Evolutionary conservation across 176 grass and related monocot species (phyloP).

Genomic region (Pontederia crassipes): DNA sequence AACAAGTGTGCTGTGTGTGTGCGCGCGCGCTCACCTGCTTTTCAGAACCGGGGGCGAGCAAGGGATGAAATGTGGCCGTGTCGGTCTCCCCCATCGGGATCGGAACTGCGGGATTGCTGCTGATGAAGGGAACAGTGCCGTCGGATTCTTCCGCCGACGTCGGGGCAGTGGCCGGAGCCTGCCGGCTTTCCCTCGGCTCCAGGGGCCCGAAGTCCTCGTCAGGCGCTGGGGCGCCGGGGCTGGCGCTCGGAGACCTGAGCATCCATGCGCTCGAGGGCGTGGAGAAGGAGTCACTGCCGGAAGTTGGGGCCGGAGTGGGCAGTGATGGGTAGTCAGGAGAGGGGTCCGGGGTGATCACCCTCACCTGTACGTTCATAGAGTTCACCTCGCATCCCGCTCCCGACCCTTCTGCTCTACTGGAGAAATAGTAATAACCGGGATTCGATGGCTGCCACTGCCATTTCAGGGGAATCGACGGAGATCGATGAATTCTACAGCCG

Average conservation of each 20-base stretch:
- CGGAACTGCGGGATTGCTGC: constrained; percentile 73
- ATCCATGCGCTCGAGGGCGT: neutral
- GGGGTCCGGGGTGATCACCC: neutral
- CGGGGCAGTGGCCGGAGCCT: constrained; percentile 20
- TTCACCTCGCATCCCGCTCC: neutral
- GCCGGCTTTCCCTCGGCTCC: constrained; percentile 1
- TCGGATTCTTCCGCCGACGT: constrained; percentile 12
- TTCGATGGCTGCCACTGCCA: constrained; percentile 1
- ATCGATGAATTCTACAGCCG: too few relatives aligned
- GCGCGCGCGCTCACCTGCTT: constrained; percentile 26
- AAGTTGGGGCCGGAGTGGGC: constrained; percentile 8
- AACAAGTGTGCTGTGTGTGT: neutral
- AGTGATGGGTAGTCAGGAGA: constrained; percentile 1
- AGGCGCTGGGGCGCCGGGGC: neutral
- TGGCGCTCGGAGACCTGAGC: neutral
- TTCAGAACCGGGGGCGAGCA: constrained; percentile 36
- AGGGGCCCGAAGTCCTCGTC: constrained; percentile 14
- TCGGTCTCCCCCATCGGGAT: constrained; percentile 65
- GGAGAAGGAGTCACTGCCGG: neutral
- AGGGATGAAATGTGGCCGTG: constrained; percentile 60
- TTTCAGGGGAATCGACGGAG: too few relatives aligned
- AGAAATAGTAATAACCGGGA: constrained; percentile 14
- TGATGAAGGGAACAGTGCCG: constrained; percentile 60
- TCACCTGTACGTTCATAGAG: neutral
- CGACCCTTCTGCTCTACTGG: neutral